Evolutionary conservation across 2,329 filamentous ascomycete species (phyloP).

Genomic region (Xylariaceae sp.): DNA sequence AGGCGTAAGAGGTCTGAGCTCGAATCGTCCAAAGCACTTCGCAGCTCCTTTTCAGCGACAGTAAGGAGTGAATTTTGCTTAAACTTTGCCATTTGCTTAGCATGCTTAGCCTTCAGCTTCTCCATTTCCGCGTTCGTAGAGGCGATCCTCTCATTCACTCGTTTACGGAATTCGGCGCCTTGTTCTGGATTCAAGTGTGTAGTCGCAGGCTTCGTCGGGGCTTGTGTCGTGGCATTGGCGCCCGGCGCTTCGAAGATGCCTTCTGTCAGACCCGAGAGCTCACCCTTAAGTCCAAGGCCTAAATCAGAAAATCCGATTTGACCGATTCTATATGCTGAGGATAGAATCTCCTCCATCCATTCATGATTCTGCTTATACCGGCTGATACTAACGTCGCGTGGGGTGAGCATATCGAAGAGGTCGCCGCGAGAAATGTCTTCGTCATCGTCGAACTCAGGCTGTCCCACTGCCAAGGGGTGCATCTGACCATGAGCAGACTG

Average conservation of each 20-base stretch:
- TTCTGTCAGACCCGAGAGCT: conserved; percentile 73
- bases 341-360: conserved; percentile 97
- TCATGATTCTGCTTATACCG: conserved; percentile 94
- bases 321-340: conserved; percentile 77
- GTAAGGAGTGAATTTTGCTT: conserved; percentile 65
- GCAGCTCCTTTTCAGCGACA: conserved; percentile 70
- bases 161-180: conserved; percentile 76
- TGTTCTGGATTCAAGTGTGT: conserved; percentile 68
- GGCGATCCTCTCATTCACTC: conserved; percentile 65
- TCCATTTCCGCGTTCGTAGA: conserved; percentile 77
- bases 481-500: conserved; percentile 38
- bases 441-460: conserved; percentile 67
- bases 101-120: conserved; percentile 74
- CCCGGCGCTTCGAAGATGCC: conserved; percentile 71
- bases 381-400: conserved; percentile 78
- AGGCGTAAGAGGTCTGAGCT: conserved; percentile 59
- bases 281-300: conserved; percentile 77
- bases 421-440: conserved; percentile 86
- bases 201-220: conserved; percentile 55
- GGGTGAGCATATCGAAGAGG: conserved; percentile 82
- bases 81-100: conserved; percentile 67
- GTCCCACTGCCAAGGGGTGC: conserved; percentile 35
- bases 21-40: conserved; percentile 56
- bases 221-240: conserved; percentile 41
- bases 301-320: conserved; percentile 86